These are phyloP conservation scores for Boletus rex-veris DNA, from an alignment of 768 basidiomycete genomes.

Conservation along the genomic window DNA sequence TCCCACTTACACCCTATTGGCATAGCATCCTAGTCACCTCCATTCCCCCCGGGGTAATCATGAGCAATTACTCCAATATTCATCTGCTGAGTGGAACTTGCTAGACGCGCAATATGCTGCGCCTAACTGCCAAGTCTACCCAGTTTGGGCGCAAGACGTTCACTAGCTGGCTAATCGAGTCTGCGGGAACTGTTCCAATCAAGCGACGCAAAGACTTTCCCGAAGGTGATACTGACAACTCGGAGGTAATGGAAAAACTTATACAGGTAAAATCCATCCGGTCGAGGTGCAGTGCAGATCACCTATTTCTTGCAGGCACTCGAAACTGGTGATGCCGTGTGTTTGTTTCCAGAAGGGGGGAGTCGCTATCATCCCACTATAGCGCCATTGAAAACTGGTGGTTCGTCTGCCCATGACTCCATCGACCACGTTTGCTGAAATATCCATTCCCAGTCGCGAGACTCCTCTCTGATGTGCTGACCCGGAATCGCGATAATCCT, in stretches of 20 bases:
- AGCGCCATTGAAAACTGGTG: slow-evolving; percentile 84
- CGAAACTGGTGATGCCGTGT: slow-evolving; percentile 73
- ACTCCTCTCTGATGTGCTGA: slow-evolving; percentile 73
- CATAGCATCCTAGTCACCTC: slow-evolving; percentile 68
- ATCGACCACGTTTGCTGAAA: neutral
- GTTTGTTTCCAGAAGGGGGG: slow-evolving; percentile 83
- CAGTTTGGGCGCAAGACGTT: slow-evolving; percentile 82
- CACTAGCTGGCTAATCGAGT: slow-evolving; percentile 88
- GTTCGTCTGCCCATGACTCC: slow-evolving; percentile 34
- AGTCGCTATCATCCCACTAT: slow-evolving; percentile 85
- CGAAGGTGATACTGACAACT: slow-evolving; percentile 60
- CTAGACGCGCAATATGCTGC: slow-evolving; percentile 74
- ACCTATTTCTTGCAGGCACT: slow-evolving; percentile 49
- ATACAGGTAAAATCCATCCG: slow-evolving; percentile 46
- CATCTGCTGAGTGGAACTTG: slow-evolving; percentile 3
- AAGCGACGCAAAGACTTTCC: slow-evolving; percentile 68
- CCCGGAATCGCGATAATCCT: slow-evolving; percentile 61
- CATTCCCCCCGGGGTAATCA: slow-evolving; percentile 61
- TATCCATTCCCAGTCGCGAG: slow-evolving; percentile 56
- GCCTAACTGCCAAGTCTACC: slow-evolving; percentile 84
- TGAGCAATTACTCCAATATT: neutral
- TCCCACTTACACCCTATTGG: neutral
- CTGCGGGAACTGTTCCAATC: slow-evolving; percentile 82
- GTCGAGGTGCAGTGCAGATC: slow-evolving; percentile 2
- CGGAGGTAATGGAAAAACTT: slow-evolving; percentile 62